Conservation (phyloP, 306 rosid genomes). For the Sicyos edulis region DNA sequence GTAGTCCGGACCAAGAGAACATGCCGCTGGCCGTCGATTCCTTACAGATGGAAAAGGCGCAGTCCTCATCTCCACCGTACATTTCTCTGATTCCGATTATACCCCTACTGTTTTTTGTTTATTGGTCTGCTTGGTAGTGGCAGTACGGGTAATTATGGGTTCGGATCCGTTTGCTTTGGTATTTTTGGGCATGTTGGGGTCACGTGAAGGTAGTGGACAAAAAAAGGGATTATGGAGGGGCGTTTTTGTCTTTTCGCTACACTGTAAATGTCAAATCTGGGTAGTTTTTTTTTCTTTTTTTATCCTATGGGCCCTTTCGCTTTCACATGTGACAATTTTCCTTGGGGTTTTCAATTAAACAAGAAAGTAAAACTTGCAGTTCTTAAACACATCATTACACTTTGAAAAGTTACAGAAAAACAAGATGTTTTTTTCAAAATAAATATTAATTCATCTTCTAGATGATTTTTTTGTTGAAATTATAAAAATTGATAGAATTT, state of each 20-base stretch:
- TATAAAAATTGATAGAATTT: too few species aligned
- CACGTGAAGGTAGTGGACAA: conserved; percentile 15
- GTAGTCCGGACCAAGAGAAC: conserved; percentile 98
- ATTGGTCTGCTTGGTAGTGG: conserved; percentile 27
- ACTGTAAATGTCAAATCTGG: conserved; percentile 20
- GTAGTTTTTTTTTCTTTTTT: neutral
- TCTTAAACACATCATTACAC: neutral
- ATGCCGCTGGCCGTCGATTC: conserved; percentile 99
- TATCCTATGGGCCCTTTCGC: neutral
- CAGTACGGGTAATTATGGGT: conserved; percentile 14
- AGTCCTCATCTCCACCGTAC: conserved; percentile 30
- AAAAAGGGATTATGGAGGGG: neutral
- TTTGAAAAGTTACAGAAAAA: neutral
- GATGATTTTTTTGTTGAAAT: too few species aligned
- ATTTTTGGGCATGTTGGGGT: conserved; percentile 11
- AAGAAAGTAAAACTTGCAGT: neutral
- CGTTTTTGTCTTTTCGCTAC: conserved; percentile 15
- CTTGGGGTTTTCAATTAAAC: conserved; percentile 10
- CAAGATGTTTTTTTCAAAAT: too few species aligned
- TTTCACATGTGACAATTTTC: conserved; percentile 11
- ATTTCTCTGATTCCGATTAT: conserved; percentile 28
- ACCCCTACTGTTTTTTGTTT: conserved; percentile 35
- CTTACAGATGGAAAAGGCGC: conserved; percentile 51
- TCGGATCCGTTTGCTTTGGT: conserved; percentile 10
- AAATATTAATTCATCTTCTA: too few species aligned